Evolutionary conservation across 768 basidiomycete species (phyloP).

Genomic region (Crucibulum laeve): DNA sequence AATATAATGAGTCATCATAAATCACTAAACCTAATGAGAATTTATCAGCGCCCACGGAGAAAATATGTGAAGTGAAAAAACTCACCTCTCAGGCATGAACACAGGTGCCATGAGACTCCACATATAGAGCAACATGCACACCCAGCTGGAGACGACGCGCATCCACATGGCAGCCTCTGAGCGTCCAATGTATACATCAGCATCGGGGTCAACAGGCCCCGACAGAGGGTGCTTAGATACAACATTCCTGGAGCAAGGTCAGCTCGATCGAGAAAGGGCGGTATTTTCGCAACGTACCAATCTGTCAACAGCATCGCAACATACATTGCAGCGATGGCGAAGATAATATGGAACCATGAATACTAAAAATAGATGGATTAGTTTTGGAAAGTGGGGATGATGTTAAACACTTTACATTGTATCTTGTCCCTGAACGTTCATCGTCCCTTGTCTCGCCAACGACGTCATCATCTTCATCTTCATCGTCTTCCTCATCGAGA

Average conservation of each 20-base stretch:
- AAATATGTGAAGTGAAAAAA: slow-evolving; percentile 1
- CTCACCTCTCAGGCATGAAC: slow-evolving; percentile 86
- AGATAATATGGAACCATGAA: slow-evolving; percentile 98
- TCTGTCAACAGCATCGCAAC: slow-evolving; percentile 96
- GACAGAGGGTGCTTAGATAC: slow-evolving; percentile 52
- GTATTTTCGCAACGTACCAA: slow-evolving; percentile 57
- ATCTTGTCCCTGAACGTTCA: slow-evolving; percentile 89
- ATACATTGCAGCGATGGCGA: slow-evolving; percentile 95
- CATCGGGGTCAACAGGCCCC: slow-evolving; percentile 46
- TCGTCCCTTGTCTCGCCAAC: slow-evolving; percentile 82
- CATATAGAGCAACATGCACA: slow-evolving; percentile 79
- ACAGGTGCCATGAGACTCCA: slow-evolving; percentile 90
- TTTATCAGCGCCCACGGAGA: neutral
- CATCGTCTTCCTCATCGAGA: slow-evolving; percentile 73
- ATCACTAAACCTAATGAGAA: slow-evolving; percentile 14
- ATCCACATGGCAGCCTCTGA: slow-evolving; percentile 99
- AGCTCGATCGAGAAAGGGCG: slow-evolving; percentile 2
- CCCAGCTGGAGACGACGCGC: slow-evolving; percentile 94
- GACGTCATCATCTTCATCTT: slow-evolving; percentile 66
- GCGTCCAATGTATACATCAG: slow-evolving; percentile 88
- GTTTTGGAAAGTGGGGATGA: neutral
- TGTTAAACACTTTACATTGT: slow-evolving; percentile 63
- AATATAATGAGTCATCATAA: slow-evolving; percentile 3
- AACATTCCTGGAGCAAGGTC: slow-evolving; percentile 53
- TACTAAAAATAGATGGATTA: slow-evolving; percentile 51